Conservation (phyloP, 2,329 filamentous ascomycete species). For the Huntiella bhutanensis region DNA sequence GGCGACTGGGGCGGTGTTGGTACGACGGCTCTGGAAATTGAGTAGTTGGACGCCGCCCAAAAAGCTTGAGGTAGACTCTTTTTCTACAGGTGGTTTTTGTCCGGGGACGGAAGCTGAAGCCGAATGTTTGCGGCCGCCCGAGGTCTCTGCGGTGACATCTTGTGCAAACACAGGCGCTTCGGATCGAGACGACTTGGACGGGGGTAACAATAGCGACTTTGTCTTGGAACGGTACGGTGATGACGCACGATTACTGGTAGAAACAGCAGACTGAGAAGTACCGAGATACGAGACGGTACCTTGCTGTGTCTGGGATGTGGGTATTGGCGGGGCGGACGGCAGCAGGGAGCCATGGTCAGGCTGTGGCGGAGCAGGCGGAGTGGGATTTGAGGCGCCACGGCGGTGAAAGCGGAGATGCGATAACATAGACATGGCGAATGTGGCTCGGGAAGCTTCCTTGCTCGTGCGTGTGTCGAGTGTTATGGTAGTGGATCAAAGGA, state of each 20-base stretch:
- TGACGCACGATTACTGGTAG: background rate
- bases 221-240: constrained; percentile 10
- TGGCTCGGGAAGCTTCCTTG: background rate
- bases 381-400: constrained; percentile 37
- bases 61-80: constrained; percentile 3
- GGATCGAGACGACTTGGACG: constrained; percentile 8
- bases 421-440: constrained; percentile 21
- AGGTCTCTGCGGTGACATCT: background rate
- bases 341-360: constrained; percentile 1
- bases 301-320: background rate
- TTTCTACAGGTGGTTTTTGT: constrained; percentile 7
- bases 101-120: constrained; percentile 13
- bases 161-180: too few species aligned
- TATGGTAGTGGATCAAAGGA: background rate
- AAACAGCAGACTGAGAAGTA: constrained; percentile 1
- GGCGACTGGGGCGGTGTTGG: background rate
- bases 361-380: constrained; percentile 27
- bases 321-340: constrained; percentile 1
- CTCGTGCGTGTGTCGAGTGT: background rate
- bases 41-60: constrained; percentile 13
- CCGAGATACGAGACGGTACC: constrained; percentile 7
- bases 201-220: constrained; percentile 8
- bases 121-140: constrained; percentile 13
- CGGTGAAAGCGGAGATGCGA: constrained; percentile 40
- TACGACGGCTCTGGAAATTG: background rate